Base-by-base conservation (phyloP, 805 yeast genomes). In the Saturnispora sekii region DNA sequence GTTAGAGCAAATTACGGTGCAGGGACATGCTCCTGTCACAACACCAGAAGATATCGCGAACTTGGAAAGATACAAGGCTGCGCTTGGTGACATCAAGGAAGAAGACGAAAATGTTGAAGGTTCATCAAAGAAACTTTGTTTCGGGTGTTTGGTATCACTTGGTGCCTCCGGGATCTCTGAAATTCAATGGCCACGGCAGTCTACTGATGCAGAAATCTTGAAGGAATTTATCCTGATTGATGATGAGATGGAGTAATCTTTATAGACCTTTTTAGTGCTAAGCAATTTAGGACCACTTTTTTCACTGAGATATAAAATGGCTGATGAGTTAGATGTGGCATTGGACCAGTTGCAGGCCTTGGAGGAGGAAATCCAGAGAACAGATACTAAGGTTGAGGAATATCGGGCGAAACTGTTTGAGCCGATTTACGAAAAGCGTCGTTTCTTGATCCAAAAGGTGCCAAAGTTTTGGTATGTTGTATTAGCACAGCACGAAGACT, bases 381-480 rank as follows among this genome's bases (percentile, higher is more conserved):
- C 80, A 12, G 88, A 82, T 50, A 70, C 72, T 40, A 76, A 77
- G 21, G 78, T 78, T 18, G 81, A 81, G 53, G 60, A 72, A 37
- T 73, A 64, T 49, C 68, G 84, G 41, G 60, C 81, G 33, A 61
- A 63, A 40, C 63, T 72, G 29, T 72, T 86, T 7, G 73, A 72
- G 50, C 74, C 78, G 15, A 67, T 84, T 7, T 86, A 77, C 56
- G 66, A 58, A 5, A 62, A 72, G 46, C 69, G 97, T 53, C 69
- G 84, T 18, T 66, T 55, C 6, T 63, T 73, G n/a, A 67, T 80
- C 12, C 45, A 53, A 4, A 59, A 68, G 4, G 74, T 88, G 36
- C 87, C 89, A 1, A 75, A 76, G 51, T 88, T 90, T 61, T 90
- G 97, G 97, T 81, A 84, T 55, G 74, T 82, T 43, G 95, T 84